Evolutionary conservation across 352 stramenopile species (phyloP), one percentile per base, ranked within the genome.

Genomic region (Phytophthora meadii): DNA sequence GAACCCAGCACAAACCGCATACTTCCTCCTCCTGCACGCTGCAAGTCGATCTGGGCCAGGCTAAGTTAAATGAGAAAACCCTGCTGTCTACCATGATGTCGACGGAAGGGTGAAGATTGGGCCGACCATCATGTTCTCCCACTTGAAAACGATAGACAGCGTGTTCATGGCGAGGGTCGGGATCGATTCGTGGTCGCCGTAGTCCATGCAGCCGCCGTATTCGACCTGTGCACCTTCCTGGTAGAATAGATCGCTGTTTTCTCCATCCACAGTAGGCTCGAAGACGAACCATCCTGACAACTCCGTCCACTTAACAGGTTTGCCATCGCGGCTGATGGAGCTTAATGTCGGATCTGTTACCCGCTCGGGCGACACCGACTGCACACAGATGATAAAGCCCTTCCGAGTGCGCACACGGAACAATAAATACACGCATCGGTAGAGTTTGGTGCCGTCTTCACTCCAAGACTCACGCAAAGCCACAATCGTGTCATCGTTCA

Each of bases 401-500:
- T 76, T 79, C 24, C 75, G 72, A 19, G 81, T 90, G 14, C 80
- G 84, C 48, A 92, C 78, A 34, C 84, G 84, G 60, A 90, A 89
- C 53, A 92, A 69, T 55, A 92, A 60, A 69, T 90, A 88, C 56
- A 89, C 82, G 17, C 71, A 87, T 47, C 84, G 84, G 50, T 82
- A 92, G 15, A 89, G 50, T 41, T 74, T 87, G 30, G 62, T 45
- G 37, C 60, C 65, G 32, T 86, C 80, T 2, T 71, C 63, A 36
- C 74, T 87, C 27, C 62, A 19, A 3, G 71, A 77, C 61, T 90
- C 82, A 8, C 84, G 79, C 47, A 92, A 42, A 24, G 81, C 81
- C 34, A 92, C 73, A 30, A 92, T 71, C n/a, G 77, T 88, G 60
- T 92, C 84, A 27, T 89, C 84, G 32, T 86, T 85, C 57, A 92